Evolutionary conservation across 108 stramenopile genomes (phyloP).

Genomic region (Asterionellopsis glacialis): DNA sequence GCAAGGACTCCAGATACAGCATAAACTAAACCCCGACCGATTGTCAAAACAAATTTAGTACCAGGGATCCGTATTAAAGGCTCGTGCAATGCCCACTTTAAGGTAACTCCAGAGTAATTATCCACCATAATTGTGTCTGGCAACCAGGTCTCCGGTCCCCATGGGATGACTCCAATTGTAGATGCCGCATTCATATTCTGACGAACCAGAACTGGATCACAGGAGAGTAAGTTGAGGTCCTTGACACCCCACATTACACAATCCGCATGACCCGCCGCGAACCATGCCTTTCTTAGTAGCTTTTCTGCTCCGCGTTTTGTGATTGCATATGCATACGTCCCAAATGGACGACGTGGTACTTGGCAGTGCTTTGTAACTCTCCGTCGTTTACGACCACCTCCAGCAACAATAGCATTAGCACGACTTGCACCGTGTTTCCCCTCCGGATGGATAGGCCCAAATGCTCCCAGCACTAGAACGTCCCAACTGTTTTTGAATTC

Average conservation of each 20-base stretch:
- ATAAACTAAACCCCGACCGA: neutral
- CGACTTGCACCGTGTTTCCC: slow-evolving; percentile 7
- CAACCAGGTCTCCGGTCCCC: slow-evolving; percentile 9
- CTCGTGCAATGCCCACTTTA: slow-evolving; percentile 14
- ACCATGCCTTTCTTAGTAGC: neutral
- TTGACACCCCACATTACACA: slow-evolving; percentile 15
- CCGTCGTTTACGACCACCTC: neutral
- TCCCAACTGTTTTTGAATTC: slow-evolving; percentile 15
- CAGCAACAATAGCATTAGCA: slow-evolving; percentile 5
- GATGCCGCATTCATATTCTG: slow-evolving; percentile 14
- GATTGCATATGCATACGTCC: slow-evolving; percentile 12
- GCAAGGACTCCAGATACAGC: neutral
- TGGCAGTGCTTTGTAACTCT: slow-evolving; percentile 7
- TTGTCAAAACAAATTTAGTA: neutral
- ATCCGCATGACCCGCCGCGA: slow-evolving; percentile 10
- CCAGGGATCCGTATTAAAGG: slow-evolving; percentile 12
- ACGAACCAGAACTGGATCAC: slow-evolving; percentile 8
- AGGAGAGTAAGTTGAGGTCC: neutral
- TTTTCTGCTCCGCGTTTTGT: slow-evolving; percentile 19
- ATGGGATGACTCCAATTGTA: slow-evolving; percentile 17
- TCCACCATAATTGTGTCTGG: slow-evolving; percentile 7
- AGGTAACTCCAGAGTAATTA: slow-evolving; percentile 7
- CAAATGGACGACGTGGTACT: slow-evolving; percentile 18
- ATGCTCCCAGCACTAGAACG: slow-evolving; percentile 20
- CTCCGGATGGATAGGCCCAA: slow-evolving; percentile 22